phyloP scores from a whole-genome alignment of 106 monocot species.

The Dendrobium huoshanense region DNA sequence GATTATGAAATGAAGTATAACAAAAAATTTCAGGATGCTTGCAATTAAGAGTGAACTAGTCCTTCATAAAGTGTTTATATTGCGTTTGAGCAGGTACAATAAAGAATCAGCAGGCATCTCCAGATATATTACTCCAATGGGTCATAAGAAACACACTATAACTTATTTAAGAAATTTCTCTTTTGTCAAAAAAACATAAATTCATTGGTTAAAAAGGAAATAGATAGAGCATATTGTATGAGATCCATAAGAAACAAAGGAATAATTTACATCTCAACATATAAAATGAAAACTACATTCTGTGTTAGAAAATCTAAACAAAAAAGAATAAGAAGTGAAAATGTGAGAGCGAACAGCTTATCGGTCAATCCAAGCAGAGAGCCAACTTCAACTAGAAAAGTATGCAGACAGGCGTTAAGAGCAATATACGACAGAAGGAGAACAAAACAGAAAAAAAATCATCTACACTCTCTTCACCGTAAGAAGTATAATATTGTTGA shows the following conservation, averaged over 20 bases:
- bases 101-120: no score
- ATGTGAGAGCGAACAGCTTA: neutral
- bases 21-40: no score
- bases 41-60: no score
- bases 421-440: neutral
- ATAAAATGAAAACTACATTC: neutral
- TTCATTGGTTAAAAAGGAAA: neutral
- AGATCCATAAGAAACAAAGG: neutral
- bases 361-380: neutral
- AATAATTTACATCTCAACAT: neutral
- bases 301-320: neutral
- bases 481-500: neutral
- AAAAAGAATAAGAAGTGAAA: neutral
- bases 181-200: neutral
- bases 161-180: neutral
- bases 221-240: neutral
- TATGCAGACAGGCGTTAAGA: neutral
- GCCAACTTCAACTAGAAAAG: neutral
- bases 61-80: no score
- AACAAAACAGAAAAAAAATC: neutral
- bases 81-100: no score
- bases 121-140: neutral
- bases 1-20: no score
- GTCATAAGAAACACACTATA: neutral
- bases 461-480: neutral